These are phyloP conservation scores for Haematococcus lacustris DNA, from an alignment of 139 green algal genomes.

Conservation along the genomic window DNA sequence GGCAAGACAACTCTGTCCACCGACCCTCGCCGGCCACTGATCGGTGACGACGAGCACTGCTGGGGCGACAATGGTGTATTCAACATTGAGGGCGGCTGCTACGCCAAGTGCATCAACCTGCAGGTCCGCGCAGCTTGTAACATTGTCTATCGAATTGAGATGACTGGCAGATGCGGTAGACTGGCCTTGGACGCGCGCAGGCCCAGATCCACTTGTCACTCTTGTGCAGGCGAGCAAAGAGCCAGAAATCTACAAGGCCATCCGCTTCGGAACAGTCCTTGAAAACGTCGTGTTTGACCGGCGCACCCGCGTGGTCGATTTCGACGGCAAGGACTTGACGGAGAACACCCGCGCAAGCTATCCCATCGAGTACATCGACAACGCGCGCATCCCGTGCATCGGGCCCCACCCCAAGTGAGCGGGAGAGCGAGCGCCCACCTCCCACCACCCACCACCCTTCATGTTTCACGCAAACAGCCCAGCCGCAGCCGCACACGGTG, in stretches of 20 bases:
- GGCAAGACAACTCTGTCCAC: slow-evolving; percentile 72
- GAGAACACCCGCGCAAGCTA: slow-evolving; percentile 66
- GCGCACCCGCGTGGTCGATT: slow-evolving; percentile 60
- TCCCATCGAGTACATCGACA: slow-evolving; percentile 91
- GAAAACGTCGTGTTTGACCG: slow-evolving; percentile 88
- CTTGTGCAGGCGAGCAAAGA: slow-evolving; percentile 56
- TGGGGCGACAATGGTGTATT: slow-evolving; percentile 83
- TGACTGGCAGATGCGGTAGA: no score
- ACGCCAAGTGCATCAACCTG: slow-evolving; percentile 84
- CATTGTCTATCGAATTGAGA: no score
- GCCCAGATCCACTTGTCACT: no score
- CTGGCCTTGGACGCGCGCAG: no score
- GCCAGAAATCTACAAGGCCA: slow-evolving; percentile 86
- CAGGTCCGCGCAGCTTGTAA: no score
- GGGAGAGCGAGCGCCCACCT: no score
- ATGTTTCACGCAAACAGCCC: no score
- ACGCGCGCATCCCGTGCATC: slow-evolving; percentile 84
- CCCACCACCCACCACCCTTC: no score
- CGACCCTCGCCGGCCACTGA: slow-evolving; percentile 74
- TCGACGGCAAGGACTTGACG: slow-evolving; percentile 30
- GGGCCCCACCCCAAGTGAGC: slow-evolving; percentile 70
- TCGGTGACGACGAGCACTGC: slow-evolving; percentile 93
- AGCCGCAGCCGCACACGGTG: no score
- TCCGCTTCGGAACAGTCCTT: slow-evolving; percentile 44
- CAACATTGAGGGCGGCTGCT: slow-evolving; percentile 96